phyloP scores from a whole-genome alignment of 805 yeast genomes.

The Zygoascus biomembranicola region DNA sequence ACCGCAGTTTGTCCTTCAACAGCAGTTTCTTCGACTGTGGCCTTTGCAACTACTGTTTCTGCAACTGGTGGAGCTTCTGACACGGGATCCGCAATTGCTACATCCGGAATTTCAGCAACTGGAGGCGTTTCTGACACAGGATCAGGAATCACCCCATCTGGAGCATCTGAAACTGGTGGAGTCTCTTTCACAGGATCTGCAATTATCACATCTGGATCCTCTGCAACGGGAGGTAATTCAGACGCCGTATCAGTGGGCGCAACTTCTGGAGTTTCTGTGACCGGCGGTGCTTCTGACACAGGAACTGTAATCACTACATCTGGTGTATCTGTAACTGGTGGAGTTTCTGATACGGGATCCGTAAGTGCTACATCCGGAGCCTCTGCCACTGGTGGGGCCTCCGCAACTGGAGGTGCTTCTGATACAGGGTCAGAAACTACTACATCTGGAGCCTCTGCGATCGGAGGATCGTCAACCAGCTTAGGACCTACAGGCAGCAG shows the following conservation, averaged over 20 bases:
- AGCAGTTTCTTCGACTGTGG: no score
- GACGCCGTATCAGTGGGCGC: conserved; percentile 4
- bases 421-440: not conserved
- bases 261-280: conserved; percentile 5
- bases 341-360: not conserved
- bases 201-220: not conserved
- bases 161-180: not conserved
- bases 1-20: not conserved
- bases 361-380: not conserved
- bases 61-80: not conserved
- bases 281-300: not conserved
- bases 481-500: no score
- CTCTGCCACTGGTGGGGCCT: not conserved
- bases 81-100: no score
- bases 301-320: not conserved
- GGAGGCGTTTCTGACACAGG: not conserved
- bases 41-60: no score
- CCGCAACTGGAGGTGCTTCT: not conserved
- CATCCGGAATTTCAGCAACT: no score
- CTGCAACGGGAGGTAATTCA: conserved; percentile 1
- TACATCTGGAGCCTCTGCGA: no score
- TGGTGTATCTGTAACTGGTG: not conserved
- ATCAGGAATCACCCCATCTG: no score
- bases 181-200: not conserved
- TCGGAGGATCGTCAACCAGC: no score